Percentiles rank a stretch among this genome's conserved stretches.
phyloP scores from a whole-genome alignment of 352 stramenopile genomes.

The Phytopythium delawarense region DNA sequence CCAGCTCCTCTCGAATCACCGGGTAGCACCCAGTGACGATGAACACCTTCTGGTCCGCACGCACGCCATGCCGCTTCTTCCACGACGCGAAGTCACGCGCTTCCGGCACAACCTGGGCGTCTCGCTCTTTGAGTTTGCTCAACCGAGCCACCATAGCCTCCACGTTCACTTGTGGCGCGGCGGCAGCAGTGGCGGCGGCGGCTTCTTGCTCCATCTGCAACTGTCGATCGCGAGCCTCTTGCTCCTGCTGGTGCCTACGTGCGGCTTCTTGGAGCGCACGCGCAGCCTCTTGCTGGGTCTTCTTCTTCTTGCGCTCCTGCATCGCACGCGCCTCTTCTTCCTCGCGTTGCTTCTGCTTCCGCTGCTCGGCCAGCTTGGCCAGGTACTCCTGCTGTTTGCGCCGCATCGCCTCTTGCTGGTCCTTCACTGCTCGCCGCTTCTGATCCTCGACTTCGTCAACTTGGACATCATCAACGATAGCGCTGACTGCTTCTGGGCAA shows the following conservation, averaged over 20 bases:
- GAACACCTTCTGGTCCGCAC: slow-evolving; percentile 83
- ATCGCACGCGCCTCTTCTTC: slow-evolving; percentile 54
- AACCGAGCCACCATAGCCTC: slow-evolving; percentile 74
- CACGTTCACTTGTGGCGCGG: slow-evolving; percentile 31
- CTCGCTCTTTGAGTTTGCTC: slow-evolving; percentile 69
- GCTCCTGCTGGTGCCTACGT: slow-evolving; percentile 21
- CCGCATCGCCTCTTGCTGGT: slow-evolving; percentile 44
- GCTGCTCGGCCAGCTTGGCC: slow-evolving; percentile 48
- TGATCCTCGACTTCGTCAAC: slow-evolving; percentile 19
- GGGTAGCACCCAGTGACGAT: slow-evolving; percentile 91
- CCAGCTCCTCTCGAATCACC: slow-evolving; percentile 85
- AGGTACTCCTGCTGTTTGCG: slow-evolving; percentile 75
- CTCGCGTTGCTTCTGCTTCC: slow-evolving; percentile 62
- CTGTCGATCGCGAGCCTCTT: slow-evolving; percentile 21
- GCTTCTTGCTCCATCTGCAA: slow-evolving; percentile 35
- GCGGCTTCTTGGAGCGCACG: slow-evolving; percentile 52
- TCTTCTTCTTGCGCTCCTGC: slow-evolving; percentile 50
- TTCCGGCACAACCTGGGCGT: slow-evolving; percentile 59
- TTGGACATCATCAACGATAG: slow-evolving; percentile 10
- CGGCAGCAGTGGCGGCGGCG: slow-evolving; percentile 19
- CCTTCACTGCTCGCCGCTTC: slow-evolving; percentile 31
- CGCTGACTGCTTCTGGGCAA: not conserved
- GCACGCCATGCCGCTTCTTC: slow-evolving; percentile 86
- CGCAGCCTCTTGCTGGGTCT: slow-evolving; percentile 50
- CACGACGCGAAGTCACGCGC: slow-evolving; percentile 84